These are phyloP conservation scores for Lactuca saligna DNA, from an alignment of 129 eudicot species.

Conservation along the genomic window DNA sequence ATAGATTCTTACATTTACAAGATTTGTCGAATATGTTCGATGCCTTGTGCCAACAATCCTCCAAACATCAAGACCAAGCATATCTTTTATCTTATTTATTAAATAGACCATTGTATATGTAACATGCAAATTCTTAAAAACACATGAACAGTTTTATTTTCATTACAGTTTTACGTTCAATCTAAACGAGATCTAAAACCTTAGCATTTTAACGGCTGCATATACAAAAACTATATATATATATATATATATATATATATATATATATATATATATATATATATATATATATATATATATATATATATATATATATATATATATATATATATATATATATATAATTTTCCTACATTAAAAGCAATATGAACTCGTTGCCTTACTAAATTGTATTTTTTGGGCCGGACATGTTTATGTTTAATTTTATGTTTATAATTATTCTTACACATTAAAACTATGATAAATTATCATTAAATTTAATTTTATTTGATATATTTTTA, in stretches of 20 bases:
- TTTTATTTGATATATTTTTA: no score
- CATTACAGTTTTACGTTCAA: no score
- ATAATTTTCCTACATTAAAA: background rate
- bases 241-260: no score
- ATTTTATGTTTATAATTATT: no score
- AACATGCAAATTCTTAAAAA: no score
- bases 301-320: no score
- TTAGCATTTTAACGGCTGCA: background rate
- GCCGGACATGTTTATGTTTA: background rate
- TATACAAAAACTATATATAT: no score
- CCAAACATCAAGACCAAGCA: constrained; percentile 21
- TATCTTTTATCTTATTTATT: background rate
- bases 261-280: no score
- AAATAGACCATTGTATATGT: background rate
- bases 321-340: no score
- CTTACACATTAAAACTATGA: no score
- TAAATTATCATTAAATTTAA: no score
- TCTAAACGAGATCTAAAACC: background rate
- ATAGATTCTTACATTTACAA: constrained; percentile 15
- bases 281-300: no score
- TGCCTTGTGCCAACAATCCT: constrained; percentile 34
- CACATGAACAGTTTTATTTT: background rate
- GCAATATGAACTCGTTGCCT: background rate
- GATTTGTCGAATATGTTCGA: constrained; percentile 31
- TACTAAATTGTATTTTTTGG: background rate